Evolutionary conservation across 176 grass and related monocot species (phyloP), one percentile per base, ranked within the genome.

Genomic region (Pharus latifolius): DNA sequence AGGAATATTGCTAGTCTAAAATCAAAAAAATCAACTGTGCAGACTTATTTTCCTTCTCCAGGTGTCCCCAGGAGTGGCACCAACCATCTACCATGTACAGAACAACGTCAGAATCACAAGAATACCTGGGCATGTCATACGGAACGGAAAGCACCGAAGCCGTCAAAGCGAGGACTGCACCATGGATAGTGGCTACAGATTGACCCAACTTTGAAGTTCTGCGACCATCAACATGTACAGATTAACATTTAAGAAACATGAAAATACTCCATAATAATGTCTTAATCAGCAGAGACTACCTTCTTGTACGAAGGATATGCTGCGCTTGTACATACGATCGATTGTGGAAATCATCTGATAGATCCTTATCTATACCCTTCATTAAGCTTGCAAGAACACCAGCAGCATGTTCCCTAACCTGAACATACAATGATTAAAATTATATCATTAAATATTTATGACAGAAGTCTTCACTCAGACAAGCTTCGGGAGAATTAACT

Each of bases 321-420:
- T 88, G 56, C 57, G 95, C 95, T 70, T 93, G 75, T 58, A 65
- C 67, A 76, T 81, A 91, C 80, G 95, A 98, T 65, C 66, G 62
- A 60, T 93, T 81, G 54, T 78, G 90, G 72, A 98, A 98, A 75
- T 80, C 78, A 40, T 71, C 88, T 16, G 84, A 98, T 27, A 98
- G 38, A 56, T 83, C 81, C 62, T 83, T 77, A 69, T 93, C 90
- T 83, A 83, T 85, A 59, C 95, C 87, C 72, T 88, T 98, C 87
- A 98, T 90, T 82, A 98, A 83, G 56, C 87, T 83, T 58, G 95
- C 95, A 82, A 98, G 95, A 62, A 98, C 90, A 49, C 86, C 89
- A 55, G 95, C 95, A 64, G 95, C 87, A 52, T 93, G 95, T 54
- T 98, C 89, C 73, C 95, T 90, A 40, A 98, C 94, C 94, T 98